Evolutionary conservation across 768 basidiomycete genomes (phyloP).

Genomic region (Calvatia gigantea): DNA sequence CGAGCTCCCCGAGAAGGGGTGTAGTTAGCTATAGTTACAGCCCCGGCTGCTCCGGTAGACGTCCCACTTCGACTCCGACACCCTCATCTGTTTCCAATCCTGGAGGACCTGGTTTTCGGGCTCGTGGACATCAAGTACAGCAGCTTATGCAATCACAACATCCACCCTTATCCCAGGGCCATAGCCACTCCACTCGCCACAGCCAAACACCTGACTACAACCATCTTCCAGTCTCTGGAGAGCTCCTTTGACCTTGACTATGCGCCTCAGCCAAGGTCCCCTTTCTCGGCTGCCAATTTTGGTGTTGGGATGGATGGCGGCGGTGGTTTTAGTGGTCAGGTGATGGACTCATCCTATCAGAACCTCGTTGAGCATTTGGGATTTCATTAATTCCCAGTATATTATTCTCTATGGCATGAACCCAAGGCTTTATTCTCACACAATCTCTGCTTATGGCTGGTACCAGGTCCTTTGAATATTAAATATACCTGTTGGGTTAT

Average conservation of each 20-base stretch:
- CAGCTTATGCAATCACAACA: neutral
- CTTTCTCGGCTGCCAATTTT: conserved; percentile 8
- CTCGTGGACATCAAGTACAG: neutral
- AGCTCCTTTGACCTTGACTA: conserved; percentile 9
- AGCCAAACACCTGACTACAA: neutral
- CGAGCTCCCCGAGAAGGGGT: neutral
- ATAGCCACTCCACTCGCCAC: neutral
- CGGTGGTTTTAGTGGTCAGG: conserved; percentile 19
- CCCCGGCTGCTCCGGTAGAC: neutral
- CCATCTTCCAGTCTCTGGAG: conserved; percentile 4
- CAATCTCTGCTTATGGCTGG: neutral
- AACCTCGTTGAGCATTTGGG: conserved; percentile 69
- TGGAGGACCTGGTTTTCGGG: neutral
- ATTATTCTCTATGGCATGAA: too few species aligned
- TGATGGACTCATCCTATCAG: conserved; percentile 62
- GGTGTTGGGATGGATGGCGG: neutral
- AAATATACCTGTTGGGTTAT: too few species aligned
- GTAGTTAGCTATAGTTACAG: neutral
- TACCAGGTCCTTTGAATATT: too few species aligned
- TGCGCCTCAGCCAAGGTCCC: conserved; percentile 8
- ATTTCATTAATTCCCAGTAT: conserved; percentile 23
- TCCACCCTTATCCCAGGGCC: neutral
- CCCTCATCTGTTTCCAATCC: neutral
- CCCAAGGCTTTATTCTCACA: neutral
- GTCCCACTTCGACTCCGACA: neutral